These are phyloP conservation scores for Babesia caballi DNA, from an alignment of 169 alveolate species.

Conservation along the genomic window DNA sequence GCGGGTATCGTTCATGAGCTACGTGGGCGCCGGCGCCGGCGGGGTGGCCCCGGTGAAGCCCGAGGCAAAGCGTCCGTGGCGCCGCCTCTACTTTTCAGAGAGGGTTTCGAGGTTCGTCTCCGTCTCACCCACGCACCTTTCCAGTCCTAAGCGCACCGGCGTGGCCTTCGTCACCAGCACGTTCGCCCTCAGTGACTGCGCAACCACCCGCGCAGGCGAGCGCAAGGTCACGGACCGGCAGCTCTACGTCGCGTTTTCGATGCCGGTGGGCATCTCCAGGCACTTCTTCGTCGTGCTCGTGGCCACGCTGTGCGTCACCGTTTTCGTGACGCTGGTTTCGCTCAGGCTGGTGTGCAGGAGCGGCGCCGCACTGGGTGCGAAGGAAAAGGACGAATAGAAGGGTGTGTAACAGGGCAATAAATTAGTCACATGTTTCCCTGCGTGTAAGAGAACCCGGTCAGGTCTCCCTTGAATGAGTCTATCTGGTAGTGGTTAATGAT, in stretches of 20 bases:
- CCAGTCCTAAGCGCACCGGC: constrained; percentile 33
- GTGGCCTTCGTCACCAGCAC: constrained; percentile 27
- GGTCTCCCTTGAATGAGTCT: constrained; percentile 11
- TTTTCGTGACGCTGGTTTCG: constrained; percentile 14
- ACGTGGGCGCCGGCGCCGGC: constrained; percentile 4
- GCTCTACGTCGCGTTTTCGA: constrained; percentile 28
- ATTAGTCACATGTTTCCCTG: neutral
- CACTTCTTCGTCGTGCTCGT: constrained; percentile 3
- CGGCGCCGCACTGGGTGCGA: neutral
- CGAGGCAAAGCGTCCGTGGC: constrained; percentile 9
- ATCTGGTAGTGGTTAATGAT: constrained; percentile 37
- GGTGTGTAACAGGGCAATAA: neutral
- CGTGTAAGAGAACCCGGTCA: constrained; percentile 35
- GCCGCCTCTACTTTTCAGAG: constrained; percentile 8
- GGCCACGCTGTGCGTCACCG: constrained; percentile 12
- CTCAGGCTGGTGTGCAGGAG: constrained; percentile 6
- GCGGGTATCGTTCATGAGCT: constrained; percentile 16
- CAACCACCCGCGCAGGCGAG: neutral
- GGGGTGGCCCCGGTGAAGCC: neutral
- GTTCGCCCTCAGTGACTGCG: constrained; percentile 25
- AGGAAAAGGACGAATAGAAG: neutral
- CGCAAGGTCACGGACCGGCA: constrained; percentile 19
- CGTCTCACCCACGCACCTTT: constrained; percentile 2
- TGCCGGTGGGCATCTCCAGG: constrained; percentile 34
- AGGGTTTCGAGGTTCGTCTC: neutral